Evolutionary conservation across 306 rosid species (phyloP).

Genomic region (Glycine tomentella): DNA sequence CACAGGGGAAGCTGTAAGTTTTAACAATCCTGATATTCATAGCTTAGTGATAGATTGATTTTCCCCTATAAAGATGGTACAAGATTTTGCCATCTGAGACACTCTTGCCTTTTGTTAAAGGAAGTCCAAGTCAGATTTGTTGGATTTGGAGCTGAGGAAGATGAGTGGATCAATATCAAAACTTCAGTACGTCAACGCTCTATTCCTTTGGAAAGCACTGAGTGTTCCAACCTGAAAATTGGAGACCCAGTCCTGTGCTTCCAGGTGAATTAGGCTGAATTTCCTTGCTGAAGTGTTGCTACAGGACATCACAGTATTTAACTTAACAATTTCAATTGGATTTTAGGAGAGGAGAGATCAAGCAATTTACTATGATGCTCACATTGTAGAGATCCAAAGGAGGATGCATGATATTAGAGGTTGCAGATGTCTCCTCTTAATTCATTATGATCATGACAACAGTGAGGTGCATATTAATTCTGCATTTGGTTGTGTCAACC

Average conservation of each 20-base stretch:
- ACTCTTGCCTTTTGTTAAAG: conserved; percentile 77
- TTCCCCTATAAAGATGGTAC: neutral
- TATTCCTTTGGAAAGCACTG: conserved; percentile 73
- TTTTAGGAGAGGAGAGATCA: conserved; percentile 88
- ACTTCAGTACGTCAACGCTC: conserved; percentile 84
- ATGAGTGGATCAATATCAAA: conserved; percentile 85
- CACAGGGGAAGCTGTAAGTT: conserved; percentile 89
- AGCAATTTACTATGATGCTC: conserved; percentile 89
- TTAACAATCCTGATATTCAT: conserved; percentile 28
- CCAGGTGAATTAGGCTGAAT: conserved; percentile 65
- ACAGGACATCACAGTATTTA: conserved; percentile 28
- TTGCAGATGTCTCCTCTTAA: conserved; percentile 82
- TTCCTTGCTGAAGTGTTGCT: conserved; percentile 1
- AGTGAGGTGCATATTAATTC: conserved; percentile 64
- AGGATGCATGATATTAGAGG: conserved; percentile 96
- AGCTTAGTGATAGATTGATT: conserved; percentile 22
- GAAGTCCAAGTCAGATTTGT: conserved; percentile 91
- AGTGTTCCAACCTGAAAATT: conserved; percentile 71
- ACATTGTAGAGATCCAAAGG: conserved; percentile 72
- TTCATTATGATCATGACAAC: conserved; percentile 81
- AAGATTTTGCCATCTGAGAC: conserved; percentile 48
- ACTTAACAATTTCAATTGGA: conserved; percentile 27
- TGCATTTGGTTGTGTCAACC: neutral
- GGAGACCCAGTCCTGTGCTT: conserved; percentile 89
- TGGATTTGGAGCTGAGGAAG: conserved; percentile 94